These are phyloP conservation scores for Eimeria maxima DNA, from an alignment of 169 alveolate genomes.

Conservation along the genomic window DNA sequence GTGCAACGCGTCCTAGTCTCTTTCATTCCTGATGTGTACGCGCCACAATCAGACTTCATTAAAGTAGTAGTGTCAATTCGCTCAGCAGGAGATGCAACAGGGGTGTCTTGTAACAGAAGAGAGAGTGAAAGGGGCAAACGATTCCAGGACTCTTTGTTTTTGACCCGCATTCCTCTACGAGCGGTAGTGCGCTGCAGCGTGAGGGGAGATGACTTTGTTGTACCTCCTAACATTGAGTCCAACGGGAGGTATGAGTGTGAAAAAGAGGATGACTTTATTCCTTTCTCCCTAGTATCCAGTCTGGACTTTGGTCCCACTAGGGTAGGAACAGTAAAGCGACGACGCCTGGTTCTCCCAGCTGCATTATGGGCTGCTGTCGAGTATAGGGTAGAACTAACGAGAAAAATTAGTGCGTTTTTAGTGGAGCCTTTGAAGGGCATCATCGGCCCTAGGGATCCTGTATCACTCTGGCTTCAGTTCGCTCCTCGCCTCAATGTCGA, in stretches of 20 bases:
- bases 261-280: not conserved
- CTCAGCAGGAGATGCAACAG: not conserved
- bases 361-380: conserved; percentile 7
- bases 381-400: conserved; percentile 13
- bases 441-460: conserved; percentile 35
- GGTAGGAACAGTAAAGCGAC: conserved; percentile 7
- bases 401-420: not conserved
- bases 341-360: conserved; percentile 55
- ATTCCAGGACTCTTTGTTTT: not conserved
- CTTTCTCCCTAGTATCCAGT: not conserved
- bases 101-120: not conserved
- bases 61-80: not conserved
- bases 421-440: not conserved
- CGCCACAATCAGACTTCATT: conserved; percentile 41
- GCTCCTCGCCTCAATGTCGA: conserved; percentile 10
- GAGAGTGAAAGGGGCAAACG: not conserved
- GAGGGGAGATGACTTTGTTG: not conserved
- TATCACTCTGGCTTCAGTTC: conserved; percentile 25
- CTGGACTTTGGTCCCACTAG: conserved; percentile 25
- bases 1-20: conserved; percentile 16
- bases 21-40: conserved; percentile 20
- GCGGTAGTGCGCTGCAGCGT: not conserved
- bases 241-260: not conserved
- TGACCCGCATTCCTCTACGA: conserved; percentile 19
- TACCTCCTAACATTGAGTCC: not conserved